Evolutionary conservation across 1,284 basidiomycete genomes (phyloP), one percentile per base, ranked within the genome.

Genomic region (Wolfiporia cocos): DNA sequence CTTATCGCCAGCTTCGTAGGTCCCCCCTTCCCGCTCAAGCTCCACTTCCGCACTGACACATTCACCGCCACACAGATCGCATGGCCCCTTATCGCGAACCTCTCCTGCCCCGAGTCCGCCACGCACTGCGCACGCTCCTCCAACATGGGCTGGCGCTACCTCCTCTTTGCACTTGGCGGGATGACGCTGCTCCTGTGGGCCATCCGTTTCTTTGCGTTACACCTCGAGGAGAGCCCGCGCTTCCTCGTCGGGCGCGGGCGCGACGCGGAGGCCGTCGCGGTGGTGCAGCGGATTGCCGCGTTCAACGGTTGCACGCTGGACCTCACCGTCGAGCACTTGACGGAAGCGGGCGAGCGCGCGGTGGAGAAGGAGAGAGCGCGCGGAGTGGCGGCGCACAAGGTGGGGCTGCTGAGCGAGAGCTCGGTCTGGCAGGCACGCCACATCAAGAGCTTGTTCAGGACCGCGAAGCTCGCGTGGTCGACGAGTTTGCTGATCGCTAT

Each of bases 91-190:
- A 70, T 76, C 10, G 57, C 69, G 10, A 71, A 73, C 45, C 71
- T 66, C 43, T 73, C 74, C 5, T 76, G 73, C 43, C 21, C 62
- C 0, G 61, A 61, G 22, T 57, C 37, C 6, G 37, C 57, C 7
- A 44, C 55, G 21, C 52, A 62, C 2, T 73, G 72, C 39, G 46
- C 63, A 3, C 65, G 57, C 37, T 66, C 61, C 1, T 47, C 64
- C 18, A 73, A 75, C 47, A 74, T 71, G 72, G 75, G 81, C 56
- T 84, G 81, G 81, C 66, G 80, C 29, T 79, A 77, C 53, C 68
- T 73, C 11, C 59, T 70, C 17, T 66, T 67, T 55, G 65, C 65
- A 54, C 47, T 67, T 18, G 74, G 74, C 5, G 74, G 68, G 10
- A 55, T 80, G 39, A 77, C 68, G 32, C 59, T 82, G 46, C 54